Evolutionary conservation across 345 rosid genomes (phyloP).

Genomic region (Boechera retrofracta): DNA sequence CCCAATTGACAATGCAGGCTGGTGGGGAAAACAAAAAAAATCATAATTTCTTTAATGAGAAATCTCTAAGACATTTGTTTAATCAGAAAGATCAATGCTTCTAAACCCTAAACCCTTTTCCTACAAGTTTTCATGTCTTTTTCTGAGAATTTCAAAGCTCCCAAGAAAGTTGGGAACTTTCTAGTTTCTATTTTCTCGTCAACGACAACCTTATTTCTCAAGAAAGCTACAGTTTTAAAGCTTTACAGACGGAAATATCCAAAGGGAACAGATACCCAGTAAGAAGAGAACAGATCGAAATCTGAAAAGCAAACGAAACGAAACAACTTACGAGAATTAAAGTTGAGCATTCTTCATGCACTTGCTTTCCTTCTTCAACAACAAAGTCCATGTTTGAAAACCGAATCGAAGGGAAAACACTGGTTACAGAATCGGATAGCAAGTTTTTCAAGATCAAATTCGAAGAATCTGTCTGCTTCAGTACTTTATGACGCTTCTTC

Average conservation of each 20-base stretch:
- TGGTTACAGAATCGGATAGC: conserved; percentile 22
- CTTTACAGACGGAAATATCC: not conserved
- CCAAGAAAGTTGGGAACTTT: not conserved
- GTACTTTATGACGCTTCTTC: conserved; percentile 1
- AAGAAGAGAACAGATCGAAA: conserved; percentile 30
- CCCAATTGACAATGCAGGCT: conserved; percentile 95
- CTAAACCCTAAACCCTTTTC: conserved; percentile 8
- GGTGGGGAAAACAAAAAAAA: conserved; percentile 19
- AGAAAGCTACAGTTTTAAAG: conserved; percentile 11
- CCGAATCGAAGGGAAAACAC: not conserved
- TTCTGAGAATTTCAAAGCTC: not conserved
- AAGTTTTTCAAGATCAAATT: conserved; percentile 19
- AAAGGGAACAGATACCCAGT: not conserved
- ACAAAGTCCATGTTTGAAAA: conserved; percentile 63
- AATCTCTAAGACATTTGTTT: not conserved
- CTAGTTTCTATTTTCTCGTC: conserved; percentile 10
- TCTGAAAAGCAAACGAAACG: not conserved
- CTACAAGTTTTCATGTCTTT: not conserved
- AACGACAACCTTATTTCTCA: conserved; percentile 9
- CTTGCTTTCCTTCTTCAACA: conserved; percentile 59
- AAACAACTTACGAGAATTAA: conserved; percentile 62
- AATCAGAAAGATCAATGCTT: not conserved
- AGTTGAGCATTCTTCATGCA: conserved; percentile 61
- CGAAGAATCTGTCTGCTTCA: conserved; percentile 20
- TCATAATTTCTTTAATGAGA: not conserved